Percentiles rank a stretch among this genome's conserved stretches.
These are phyloP conservation scores for Termitomyces titanicus DNA, from an alignment of 768 basidiomycete species.

Conservation along the genomic window DNA sequence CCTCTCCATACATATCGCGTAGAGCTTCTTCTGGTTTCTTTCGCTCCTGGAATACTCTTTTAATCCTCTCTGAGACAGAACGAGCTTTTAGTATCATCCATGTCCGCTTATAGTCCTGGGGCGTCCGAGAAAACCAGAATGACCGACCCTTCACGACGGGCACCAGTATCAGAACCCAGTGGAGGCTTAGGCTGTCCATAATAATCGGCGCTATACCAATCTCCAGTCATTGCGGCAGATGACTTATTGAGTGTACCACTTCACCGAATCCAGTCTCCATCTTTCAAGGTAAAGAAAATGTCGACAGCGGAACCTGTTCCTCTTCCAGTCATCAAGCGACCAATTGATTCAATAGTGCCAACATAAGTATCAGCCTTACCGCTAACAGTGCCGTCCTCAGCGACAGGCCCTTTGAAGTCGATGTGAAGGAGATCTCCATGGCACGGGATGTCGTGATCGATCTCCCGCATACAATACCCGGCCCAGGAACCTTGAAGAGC, in stretches of 20 bases:
- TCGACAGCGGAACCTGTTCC: not conserved
- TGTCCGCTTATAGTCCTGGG: not conserved
- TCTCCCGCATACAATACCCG: not conserved
- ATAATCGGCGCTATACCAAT: too few relatives aligned
- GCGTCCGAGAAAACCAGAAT: constrained; percentile 2
- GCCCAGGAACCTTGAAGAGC: constrained; percentile 1
- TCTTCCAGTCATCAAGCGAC: not conserved
- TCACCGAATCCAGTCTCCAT: constrained; percentile 3
- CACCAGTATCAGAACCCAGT: too few relatives aligned
- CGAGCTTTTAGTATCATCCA: constrained; percentile 1
- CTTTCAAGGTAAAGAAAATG: not conserved
- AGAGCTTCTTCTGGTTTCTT: not conserved
- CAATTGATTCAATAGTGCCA: not conserved
- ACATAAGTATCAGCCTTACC: not conserved
- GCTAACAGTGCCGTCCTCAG: not conserved
- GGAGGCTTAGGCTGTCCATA: too few relatives aligned
- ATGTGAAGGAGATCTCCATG: not conserved
- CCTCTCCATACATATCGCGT: not conserved
- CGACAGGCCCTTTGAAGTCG: not conserved
- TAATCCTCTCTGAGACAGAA: constrained; percentile 1
- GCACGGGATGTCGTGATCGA: not conserved
- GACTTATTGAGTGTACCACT: not conserved
- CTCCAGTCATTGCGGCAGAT: not conserved
- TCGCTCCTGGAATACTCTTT: not conserved
- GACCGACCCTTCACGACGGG: not conserved